These are phyloP conservation scores for Brettanomyces nanus DNA, from an alignment of 805 yeast genomes.

Conservation along the genomic window DNA sequence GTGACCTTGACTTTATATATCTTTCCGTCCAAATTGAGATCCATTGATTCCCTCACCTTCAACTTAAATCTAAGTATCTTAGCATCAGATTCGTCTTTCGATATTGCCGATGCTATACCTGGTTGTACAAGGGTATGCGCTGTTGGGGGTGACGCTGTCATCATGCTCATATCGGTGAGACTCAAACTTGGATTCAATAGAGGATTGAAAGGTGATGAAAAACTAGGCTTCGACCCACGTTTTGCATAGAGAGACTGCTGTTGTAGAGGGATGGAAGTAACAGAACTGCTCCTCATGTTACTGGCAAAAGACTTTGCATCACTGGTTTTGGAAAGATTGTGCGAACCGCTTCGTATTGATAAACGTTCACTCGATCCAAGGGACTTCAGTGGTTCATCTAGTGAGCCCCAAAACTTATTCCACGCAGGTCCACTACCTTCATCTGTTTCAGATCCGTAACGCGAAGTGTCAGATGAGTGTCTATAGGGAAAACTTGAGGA, in stretches of 20 bases:
- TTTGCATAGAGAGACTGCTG: background rate
- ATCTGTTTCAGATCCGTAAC: constrained; percentile 2
- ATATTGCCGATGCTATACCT: too few relatives aligned
- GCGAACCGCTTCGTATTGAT: constrained; percentile 15
- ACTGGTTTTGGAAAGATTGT: constrained; percentile 3
- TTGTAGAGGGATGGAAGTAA: background rate
- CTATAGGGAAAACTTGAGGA: constrained; percentile 22
- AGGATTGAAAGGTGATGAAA: background rate
- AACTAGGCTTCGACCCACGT: background rate
- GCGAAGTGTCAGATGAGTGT: constrained; percentile 1
- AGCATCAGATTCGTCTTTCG: constrained; percentile 2
- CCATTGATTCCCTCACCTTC: constrained; percentile 14
- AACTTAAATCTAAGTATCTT: constrained; percentile 5
- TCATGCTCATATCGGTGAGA: background rate
- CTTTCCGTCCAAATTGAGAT: constrained; percentile 14
- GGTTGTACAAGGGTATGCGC: too few relatives aligned
- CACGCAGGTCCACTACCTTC: constrained; percentile 24
- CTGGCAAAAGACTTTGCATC: background rate
- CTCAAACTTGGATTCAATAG: background rate
- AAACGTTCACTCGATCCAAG: constrained; percentile 17
- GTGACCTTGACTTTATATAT: constrained; percentile 19
- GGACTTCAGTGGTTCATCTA: constrained; percentile 23
- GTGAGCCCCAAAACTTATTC: constrained; percentile 26
- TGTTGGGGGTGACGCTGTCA: too few relatives aligned
- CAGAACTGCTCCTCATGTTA: background rate